Percentiles rank a stretch among this genome's conserved stretches.
Evolutionary conservation across 2,329 filamentous ascomycete species (phyloP).

Genomic region (Xylariomycetidae sp.): DNA sequence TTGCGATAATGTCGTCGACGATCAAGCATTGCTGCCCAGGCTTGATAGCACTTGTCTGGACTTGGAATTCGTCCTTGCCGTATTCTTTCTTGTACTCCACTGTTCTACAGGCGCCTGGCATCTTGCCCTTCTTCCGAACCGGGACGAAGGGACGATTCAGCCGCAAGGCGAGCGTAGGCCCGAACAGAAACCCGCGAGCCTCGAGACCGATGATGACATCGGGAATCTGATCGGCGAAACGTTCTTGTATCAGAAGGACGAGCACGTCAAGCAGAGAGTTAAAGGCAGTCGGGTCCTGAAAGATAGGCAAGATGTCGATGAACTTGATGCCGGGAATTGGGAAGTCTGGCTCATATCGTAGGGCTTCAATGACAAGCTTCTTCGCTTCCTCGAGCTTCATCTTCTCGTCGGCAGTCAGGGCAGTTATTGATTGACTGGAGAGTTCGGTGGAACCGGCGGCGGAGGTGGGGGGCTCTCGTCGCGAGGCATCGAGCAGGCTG

Average conservation of each 20-base stretch:
- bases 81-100: conserved; percentile 94
- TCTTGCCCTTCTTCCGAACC: conserved; percentile 91
- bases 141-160: conserved; percentile 86
- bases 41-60: conserved; percentile 82
- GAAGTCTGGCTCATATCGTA: conserved; percentile 89
- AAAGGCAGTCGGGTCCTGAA: conserved; percentile 73
- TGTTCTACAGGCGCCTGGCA: conserved; percentile 83
- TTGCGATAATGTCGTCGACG: conserved; percentile 98
- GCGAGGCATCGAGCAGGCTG: conserved; percentile 51
- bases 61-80: conserved; percentile 91
- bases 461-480: conserved; percentile 60
- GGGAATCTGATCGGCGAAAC: conserved; percentile 58
- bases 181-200: conserved; percentile 92
- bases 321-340: conserved; percentile 90
- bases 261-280: conserved; percentile 75
- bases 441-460: conserved; percentile 59
- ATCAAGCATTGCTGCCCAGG: conserved; percentile 85
- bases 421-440: conserved; percentile 61
- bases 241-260: conserved; percentile 71
- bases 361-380: conserved; percentile 57
- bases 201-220: conserved; percentile 94
- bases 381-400: conserved; percentile 24
- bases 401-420: conserved; percentile 21
- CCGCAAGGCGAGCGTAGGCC: conserved; percentile 78
- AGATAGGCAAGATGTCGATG: conserved; percentile 96